Base-by-base conservation (phyloP, 2,329 filamentous ascomycete genomes). In the Onygenales sp. region DNA sequence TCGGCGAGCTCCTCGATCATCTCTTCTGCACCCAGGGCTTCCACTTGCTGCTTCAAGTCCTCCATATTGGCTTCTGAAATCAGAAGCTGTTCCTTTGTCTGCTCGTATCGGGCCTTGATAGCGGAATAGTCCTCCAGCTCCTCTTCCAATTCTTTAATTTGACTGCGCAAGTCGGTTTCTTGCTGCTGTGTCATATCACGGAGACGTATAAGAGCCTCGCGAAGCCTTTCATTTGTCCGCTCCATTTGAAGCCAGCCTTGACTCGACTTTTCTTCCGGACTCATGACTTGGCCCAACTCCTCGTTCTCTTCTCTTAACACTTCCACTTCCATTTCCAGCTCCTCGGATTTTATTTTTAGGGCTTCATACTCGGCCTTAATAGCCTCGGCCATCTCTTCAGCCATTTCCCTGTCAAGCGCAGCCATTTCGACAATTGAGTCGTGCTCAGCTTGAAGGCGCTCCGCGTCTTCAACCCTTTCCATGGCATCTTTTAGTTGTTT, bases 1-100 rank as follows among this genome's bases (percentile, higher is more conserved):
- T 93, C 88, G 0, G 87, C 89, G 41, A 98, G 78, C 58, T 94
- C 87, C 68, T 95, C 91, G 56, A 97, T 90, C 81, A 96, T 92
- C 60, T 94, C 87, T 66, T 97, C 93, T 10, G 89, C 88, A 5
- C 88, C 88, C 8, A 93, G 78, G 6, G 89, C 89, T 62, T 98
- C 91, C 2, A 98, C 80, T 69, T 96, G 93, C 66, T 95, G 87
- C 50, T 88, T 85, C 10, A 98, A 80, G 62, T 97, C 89, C 59
- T 93, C 86, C 43, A 93, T 83, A 39, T 84, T 84, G 8, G 82
- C 78, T 64, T 96, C 86, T 0, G 84, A 81, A 51, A 86, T 80
- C 3, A 81, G 70, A 9, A 96, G 72, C 65, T 87, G 89, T 60
- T 87, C 86, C 62, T 87, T 87, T 1, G 83, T 79, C 10, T 79